phyloP scores from a whole-genome alignment of 108 stramenopile genomes.

The Stephanodiscus minutulus region DNA sequence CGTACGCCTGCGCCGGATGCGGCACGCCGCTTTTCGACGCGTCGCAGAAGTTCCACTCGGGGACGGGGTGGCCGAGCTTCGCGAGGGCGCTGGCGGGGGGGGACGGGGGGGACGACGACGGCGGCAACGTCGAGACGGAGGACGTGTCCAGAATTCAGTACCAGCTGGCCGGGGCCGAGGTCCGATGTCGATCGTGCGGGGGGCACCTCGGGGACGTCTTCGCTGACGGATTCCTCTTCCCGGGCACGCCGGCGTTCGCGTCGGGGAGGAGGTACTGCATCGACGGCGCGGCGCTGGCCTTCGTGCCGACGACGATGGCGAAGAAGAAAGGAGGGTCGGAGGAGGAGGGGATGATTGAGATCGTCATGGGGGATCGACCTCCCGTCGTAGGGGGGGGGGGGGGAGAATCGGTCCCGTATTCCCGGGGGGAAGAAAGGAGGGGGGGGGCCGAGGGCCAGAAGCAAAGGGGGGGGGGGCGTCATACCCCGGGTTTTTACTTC shows the following conservation, averaged over 20 bases:
- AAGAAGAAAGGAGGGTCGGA: too few relatives aligned
- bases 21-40: conserved; percentile 79
- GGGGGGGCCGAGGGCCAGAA: too few relatives aligned
- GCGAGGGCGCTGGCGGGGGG: too few relatives aligned
- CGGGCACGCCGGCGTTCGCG: conserved; percentile 65
- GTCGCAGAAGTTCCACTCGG: conserved; percentile 62
- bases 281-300: conserved; percentile 73
- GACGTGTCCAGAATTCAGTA: conserved; percentile 57
- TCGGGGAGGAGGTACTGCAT: conserved; percentile 80
- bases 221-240: conserved; percentile 74
- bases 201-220: conserved; percentile 93
- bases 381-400: too few relatives aligned
- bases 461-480: too few relatives aligned
- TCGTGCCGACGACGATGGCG: conserved; percentile 42
- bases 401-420: too few relatives aligned
- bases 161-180: conserved; percentile 73
- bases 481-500: too few relatives aligned
- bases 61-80: conserved; percentile 72
- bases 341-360: too few relatives aligned
- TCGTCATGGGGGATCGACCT: too few relatives aligned
- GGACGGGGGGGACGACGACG: conserved; percentile 24
- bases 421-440: too few relatives aligned
- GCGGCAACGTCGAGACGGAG: conserved; percentile 83
- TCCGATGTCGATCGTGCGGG: conserved; percentile 81
- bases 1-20: conserved; percentile 82